Conservation (phyloP, 2,329 filamentous ascomycete genomes). For the Sporothrix dimorphospora region DNA sequence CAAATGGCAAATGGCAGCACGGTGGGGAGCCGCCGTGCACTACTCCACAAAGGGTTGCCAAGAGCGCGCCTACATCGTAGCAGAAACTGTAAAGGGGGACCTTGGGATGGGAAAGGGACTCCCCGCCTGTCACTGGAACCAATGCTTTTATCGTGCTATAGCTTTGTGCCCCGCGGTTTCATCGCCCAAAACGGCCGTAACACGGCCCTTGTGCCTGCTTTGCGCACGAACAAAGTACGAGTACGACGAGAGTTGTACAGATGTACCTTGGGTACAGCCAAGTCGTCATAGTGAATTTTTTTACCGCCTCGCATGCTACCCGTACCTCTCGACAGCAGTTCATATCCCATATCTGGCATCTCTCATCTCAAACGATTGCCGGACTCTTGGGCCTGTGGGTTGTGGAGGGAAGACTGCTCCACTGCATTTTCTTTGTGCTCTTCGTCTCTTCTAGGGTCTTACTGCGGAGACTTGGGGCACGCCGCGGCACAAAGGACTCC, state of each 20-base stretch:
- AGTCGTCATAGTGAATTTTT: neutral
- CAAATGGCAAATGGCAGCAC: neutral
- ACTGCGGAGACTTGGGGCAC: neutral
- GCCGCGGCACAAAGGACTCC: neutral
- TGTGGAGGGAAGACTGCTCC: neutral
- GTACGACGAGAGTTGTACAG: no score
- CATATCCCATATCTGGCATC: neutral
- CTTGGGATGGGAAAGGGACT: neutral
- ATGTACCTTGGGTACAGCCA: neutral
- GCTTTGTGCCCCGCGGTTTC: slow-evolving; percentile 1
- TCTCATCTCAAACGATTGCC: neutral
- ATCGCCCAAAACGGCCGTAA: neutral
- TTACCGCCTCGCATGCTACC: neutral
- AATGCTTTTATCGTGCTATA: neutral
- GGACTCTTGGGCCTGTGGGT: neutral
- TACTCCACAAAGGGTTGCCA: neutral
- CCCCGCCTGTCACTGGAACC: neutral
- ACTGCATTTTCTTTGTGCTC: neutral
- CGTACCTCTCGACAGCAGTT: neutral
- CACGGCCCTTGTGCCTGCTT: neutral
- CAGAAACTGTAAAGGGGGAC: neutral
- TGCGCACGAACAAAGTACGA: neutral
- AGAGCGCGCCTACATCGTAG: neutral
- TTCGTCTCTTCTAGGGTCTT: neutral
- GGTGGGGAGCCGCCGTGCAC: neutral